phyloP scores from a whole-genome alignment of 805 yeast species.

The Hemisphaericaspora nanyangensis region DNA sequence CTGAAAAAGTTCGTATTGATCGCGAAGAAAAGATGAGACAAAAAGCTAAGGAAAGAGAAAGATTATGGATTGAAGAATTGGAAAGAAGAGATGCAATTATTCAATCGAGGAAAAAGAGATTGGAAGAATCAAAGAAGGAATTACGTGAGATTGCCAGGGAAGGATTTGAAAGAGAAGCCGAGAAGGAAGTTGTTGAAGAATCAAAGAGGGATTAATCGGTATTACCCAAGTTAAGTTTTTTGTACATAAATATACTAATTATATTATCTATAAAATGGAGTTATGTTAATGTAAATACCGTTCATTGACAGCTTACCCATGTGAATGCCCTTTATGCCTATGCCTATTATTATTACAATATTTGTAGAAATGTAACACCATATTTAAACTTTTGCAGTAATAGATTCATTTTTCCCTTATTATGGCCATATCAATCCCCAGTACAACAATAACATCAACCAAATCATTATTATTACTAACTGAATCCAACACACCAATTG shows the following conservation, averaged over 20 bases:
- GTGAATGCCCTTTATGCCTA: too few relatives aligned
- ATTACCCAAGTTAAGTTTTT: too few relatives aligned
- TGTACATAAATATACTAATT: too few relatives aligned
- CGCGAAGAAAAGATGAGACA: constrained; percentile 65
- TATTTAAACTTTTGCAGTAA: neutral
- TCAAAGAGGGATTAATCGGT: neutral
- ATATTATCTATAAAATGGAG: too few relatives aligned
- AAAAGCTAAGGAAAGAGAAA: constrained; percentile 82
- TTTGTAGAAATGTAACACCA: neutral
- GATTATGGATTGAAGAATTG: constrained; percentile 83
- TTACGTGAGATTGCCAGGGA: constrained; percentile 29
- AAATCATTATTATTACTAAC: neutral
- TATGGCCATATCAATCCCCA: neutral
- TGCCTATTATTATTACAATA: neutral
- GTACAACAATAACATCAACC: neutral
- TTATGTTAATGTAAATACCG: neutral
- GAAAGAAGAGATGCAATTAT: constrained; percentile 80
- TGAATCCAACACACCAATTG: neutral
- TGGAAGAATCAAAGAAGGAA: constrained; percentile 55
- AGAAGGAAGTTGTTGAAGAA: neutral
- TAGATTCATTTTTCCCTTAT: neutral
- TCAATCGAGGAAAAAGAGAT: constrained; percentile 63
- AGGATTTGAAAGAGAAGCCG: constrained; percentile 25
- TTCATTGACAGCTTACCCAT: neutral
- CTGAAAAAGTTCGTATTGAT: constrained; percentile 40